Evolutionary conservation across 2,329 filamentous ascomycete genomes (phyloP), one percentile per base, ranked within the genome.

Genomic region (Cladosporium colombiae): DNA sequence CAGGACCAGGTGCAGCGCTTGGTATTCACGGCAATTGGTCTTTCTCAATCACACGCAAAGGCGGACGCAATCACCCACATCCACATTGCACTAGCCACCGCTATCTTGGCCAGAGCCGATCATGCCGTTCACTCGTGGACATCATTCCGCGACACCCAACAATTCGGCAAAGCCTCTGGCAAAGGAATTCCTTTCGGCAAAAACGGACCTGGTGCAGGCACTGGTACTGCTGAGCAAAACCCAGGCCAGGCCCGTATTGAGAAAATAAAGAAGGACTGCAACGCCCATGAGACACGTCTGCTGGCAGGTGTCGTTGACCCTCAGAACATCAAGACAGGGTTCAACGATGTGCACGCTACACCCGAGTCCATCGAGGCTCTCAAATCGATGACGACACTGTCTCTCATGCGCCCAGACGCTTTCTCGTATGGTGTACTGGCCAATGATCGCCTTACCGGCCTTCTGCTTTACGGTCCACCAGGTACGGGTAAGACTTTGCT

Each of bases 381-480:
- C 64, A 93, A 94, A 76, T 92, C 92, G 5, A 84, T 98, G 60
- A 99, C 95, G 0, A 92, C 91, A 0, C 82, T 99, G 21, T 95
- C 93, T 0, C 83, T 99, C 5, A 83, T 92, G 60, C 88, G 94
- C 0, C 95, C 95, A 0, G 93, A 98, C 68, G 94, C 93, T n/a
- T 99, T 98, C 79, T 89, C 89, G 13, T 99, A 99, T 71, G 95
- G 95, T 78, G 92, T 99, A 4, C 85, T 99, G 14, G 91, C 93
- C 1, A 92, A 89, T 0, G 93, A 98, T 75, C 91, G 92, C 72
- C 96, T 99, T 58, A 91, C 93, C 0, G 95, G 95, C 16, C 88
- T 95, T 57, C 83, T 99, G 68, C 97, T 99, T 91, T 99, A 99
- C 78, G 95, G 95, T 0, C 92, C 92, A 61, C 92, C 92, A 0